phyloP scores from a whole-genome alignment of 2,329 filamentous ascomycete species.

The Microcyclospora pomicola region DNA sequence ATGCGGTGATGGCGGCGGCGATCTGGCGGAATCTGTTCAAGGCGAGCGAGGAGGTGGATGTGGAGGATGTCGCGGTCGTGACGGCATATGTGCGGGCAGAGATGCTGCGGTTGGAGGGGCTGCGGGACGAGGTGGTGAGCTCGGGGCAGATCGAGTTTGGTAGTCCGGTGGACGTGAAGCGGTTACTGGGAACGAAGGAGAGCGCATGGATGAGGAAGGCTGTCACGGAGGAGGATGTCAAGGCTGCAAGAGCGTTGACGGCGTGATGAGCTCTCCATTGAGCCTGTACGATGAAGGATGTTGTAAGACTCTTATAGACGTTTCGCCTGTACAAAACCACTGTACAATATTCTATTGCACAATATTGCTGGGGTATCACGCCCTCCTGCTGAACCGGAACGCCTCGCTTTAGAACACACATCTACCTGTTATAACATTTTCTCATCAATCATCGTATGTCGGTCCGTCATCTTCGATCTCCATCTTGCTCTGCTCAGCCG shows the following conservation, averaged over 20 bases:
- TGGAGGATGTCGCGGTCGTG: conserved; percentile 45
- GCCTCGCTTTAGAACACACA: too few relatives aligned
- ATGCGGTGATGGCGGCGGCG: conserved; percentile 64
- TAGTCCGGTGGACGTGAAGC: conserved; percentile 26
- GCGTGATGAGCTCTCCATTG: too few relatives aligned
- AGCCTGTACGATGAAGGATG: too few relatives aligned
- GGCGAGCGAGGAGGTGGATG: conserved; percentile 49
- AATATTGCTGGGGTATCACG: too few relatives aligned
- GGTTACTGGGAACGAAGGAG: conserved; percentile 14
- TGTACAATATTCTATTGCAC: too few relatives aligned
- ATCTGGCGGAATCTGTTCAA: conserved; percentile 93
- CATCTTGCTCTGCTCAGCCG: background rate
- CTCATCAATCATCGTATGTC: conserved; percentile 10
- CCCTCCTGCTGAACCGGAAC: too few relatives aligned
- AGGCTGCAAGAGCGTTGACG: background rate
- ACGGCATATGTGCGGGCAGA: conserved; percentile 50
- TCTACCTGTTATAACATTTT: too few relatives aligned
- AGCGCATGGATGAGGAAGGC: conserved; percentile 11
- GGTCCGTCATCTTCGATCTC: conserved; percentile 13
- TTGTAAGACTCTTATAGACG: too few relatives aligned
- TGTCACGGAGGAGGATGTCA: conserved; percentile 9
- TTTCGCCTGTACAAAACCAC: too few relatives aligned
- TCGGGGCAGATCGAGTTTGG: conserved; percentile 38
- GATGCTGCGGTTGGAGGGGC: conserved; percentile 38
- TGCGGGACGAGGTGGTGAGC: conserved; percentile 40